Conservation (phyloP, 371 early-diverging fungal species). For the Mucor racemosus region DNA sequence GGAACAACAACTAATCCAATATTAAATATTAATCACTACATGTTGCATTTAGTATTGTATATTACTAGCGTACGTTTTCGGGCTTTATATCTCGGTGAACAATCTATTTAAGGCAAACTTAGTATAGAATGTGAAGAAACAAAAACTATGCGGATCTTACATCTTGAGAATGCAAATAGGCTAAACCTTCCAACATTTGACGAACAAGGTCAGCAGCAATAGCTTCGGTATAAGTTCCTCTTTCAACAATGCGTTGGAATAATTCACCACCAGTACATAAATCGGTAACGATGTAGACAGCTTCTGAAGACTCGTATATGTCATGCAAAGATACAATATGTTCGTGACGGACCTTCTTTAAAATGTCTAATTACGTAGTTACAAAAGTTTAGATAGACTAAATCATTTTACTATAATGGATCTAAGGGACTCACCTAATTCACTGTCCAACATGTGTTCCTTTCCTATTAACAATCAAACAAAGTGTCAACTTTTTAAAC, state of each 20-base stretch:
- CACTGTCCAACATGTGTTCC: conserved; percentile 82
- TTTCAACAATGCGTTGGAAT: conserved; percentile 76
- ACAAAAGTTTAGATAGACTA: too few relatives aligned
- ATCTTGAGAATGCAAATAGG: conserved; percentile 74
- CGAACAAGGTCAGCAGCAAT: conserved; percentile 67
- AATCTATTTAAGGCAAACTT: conserved; percentile 43
- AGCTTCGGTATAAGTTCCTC: conserved; percentile 75
- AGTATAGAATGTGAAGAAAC: neutral
- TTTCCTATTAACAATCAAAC: conserved; percentile 55
- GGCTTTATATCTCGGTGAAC: conserved; percentile 88
- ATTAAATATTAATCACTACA: neutral
- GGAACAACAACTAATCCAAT: conserved; percentile 57
- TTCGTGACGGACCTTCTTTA: conserved; percentile 74
- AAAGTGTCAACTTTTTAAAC: neutral
- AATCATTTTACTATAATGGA: too few relatives aligned
- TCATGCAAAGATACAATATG: conserved; percentile 81
- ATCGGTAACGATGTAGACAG: conserved; percentile 83
- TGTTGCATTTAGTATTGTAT: neutral
- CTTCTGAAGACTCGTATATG: conserved; percentile 74
- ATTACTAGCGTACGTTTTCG: conserved; percentile 60
- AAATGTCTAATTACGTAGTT: conserved; percentile 49
- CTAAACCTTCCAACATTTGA: conserved; percentile 80
- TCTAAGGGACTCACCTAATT: conserved; percentile 51
- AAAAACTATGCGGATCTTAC: conserved; percentile 20
- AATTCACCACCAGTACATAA: conserved; percentile 86